Evolutionary conservation across 257 asterid species (phyloP).

Genomic region (Cordia subcordata): DNA sequence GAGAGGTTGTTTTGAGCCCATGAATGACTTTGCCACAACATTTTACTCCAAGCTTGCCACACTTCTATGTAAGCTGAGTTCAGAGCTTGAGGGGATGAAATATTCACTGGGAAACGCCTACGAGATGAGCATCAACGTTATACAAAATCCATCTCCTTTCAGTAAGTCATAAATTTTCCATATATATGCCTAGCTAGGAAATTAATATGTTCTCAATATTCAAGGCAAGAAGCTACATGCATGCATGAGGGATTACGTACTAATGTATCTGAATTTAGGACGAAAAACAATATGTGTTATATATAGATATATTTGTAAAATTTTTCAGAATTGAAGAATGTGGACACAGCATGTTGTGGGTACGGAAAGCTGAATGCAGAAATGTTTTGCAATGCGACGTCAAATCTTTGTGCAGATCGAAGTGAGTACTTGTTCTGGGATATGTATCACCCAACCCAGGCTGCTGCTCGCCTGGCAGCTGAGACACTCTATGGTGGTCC

Average conservation of each 20-base stretch:
- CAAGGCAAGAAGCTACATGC: too few species aligned
- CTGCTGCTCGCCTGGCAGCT: constrained; percentile 33
- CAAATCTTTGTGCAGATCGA: constrained; percentile 23
- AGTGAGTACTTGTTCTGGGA: constrained; percentile 35
- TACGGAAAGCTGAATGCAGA: constrained; percentile 35
- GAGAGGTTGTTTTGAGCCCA: constrained; percentile 48
- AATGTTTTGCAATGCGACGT: constrained; percentile 24
- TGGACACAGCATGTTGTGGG: constrained; percentile 70
- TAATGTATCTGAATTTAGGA: not conserved
- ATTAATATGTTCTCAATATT: too few species aligned
- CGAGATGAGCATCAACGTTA: constrained; percentile 50
- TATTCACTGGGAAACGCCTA: constrained; percentile 64
- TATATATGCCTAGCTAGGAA: too few species aligned
- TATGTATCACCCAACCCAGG: constrained; percentile 30
- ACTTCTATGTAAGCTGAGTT: constrained; percentile 35
- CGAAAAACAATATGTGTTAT: too few species aligned
- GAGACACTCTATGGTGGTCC: constrained; percentile 31
- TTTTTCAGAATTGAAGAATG: constrained; percentile 39
- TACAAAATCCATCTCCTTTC: constrained; percentile 41
- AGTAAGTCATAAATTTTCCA: constrained; percentile 25
- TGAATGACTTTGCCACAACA: constrained; percentile 42
- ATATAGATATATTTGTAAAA: too few species aligned
- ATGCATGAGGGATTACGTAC: too few species aligned
- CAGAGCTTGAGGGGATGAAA: constrained; percentile 46
- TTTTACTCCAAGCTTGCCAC: constrained; percentile 40